These are phyloP conservation scores for Chiua sp. DNA, from an alignment of 1,284 basidiomycete genomes.

Conservation along the genomic window DNA sequence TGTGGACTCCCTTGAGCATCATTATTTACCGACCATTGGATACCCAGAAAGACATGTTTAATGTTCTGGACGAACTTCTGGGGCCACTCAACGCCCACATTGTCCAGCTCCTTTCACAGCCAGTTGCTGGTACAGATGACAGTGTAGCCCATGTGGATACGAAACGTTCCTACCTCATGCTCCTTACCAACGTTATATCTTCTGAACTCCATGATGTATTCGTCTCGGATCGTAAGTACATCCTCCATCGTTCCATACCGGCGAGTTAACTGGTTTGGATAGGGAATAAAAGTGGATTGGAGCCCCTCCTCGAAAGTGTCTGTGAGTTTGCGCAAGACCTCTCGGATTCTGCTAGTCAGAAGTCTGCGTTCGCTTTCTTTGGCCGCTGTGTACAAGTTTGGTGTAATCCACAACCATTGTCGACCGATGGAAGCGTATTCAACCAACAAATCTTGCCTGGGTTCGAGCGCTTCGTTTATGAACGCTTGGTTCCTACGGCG, in stretches of 20 bases:
- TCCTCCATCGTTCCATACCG: conserved; percentile 1
- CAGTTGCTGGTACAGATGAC: conserved; percentile 92
- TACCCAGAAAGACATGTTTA: conserved; percentile 74
- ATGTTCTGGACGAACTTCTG: conserved; percentile 91
- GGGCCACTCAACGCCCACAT: conserved; percentile 89
- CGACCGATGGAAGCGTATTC: conserved; percentile 45
- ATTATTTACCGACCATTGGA: conserved; percentile 9
- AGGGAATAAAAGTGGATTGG: conserved; percentile 87
- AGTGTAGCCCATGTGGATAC: conserved; percentile 84
- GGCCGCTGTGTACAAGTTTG: conserved; percentile 80
- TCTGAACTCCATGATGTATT: conserved; percentile 87
- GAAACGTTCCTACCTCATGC: conserved; percentile 87
- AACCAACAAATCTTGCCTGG: conserved; percentile 72
- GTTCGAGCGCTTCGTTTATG: conserved; percentile 94
- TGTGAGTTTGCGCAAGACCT: conserved; percentile 78
- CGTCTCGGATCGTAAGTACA: conserved; percentile 79
- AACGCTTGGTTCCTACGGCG: conserved; percentile 81
- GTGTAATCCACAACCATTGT: conserved; percentile 59
- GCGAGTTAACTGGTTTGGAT: conserved; percentile 13
- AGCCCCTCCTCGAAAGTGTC: conserved; percentile 74
- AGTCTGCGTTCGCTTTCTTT: conserved; percentile 84
- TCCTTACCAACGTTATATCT: conserved; percentile 85
- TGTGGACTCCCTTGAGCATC: conserved; percentile 23
- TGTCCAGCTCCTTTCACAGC: conserved; percentile 80
- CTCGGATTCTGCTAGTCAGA: conserved; percentile 78